Conservation (phyloP, 2,329 filamentous ascomycete genomes). For the Chrysoporthe austroafricana region DNA sequence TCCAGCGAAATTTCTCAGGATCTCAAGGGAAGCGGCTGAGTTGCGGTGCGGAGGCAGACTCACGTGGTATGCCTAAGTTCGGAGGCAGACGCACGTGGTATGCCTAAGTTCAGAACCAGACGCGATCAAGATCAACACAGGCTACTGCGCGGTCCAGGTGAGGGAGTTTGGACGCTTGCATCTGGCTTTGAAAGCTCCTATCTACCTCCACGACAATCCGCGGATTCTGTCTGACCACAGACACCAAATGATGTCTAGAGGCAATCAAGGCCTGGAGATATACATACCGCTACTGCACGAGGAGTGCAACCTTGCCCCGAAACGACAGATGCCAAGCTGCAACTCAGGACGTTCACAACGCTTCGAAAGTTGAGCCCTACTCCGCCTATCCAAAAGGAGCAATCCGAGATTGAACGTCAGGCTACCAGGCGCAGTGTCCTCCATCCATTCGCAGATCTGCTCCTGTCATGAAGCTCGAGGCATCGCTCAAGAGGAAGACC, state of each 20-base stretch:
- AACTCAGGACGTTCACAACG: background rate
- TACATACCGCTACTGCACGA: too few relatives aligned
- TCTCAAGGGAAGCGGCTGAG: too few relatives aligned
- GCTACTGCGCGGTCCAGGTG: background rate
- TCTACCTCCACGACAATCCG: background rate
- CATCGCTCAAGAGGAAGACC: conserved; percentile 68
- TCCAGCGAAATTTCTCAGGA: background rate
- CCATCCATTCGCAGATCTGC: conserved; percentile 73
- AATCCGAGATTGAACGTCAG: background rate
- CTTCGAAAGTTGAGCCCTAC: background rate
- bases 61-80: background rate
- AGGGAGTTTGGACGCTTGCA: background rate
- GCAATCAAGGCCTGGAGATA: too few relatives aligned
- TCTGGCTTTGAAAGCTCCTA: background rate
- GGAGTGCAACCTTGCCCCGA: too few relatives aligned
- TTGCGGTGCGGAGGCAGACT: background rate
- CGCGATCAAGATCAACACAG: background rate
- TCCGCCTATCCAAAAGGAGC: background rate
- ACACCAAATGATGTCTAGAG: too few relatives aligned
- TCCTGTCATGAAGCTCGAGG: conserved; percentile 72
- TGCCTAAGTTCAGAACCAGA: background rate
- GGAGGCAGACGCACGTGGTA: background rate
- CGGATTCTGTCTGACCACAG: background rate
- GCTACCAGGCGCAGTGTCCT: conserved; percentile 66
- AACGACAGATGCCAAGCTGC: background rate